Evolutionary conservation across 2,329 filamentous ascomycete species (phyloP), one percentile per base, ranked within the genome.

Genomic region (Nectriaceae sp.): DNA sequence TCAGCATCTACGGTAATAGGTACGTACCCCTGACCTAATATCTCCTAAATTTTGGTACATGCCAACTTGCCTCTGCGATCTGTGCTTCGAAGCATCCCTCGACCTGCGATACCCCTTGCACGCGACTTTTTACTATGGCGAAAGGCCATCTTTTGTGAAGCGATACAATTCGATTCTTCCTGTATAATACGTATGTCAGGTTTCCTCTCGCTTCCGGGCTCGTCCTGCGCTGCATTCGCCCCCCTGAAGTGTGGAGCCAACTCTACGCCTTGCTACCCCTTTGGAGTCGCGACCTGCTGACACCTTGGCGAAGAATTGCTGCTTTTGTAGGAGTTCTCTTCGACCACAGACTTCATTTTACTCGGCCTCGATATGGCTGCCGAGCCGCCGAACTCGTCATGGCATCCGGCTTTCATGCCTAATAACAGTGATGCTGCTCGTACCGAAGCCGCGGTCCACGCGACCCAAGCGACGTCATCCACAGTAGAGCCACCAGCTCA

Each of bases 391-490:
- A 65, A 62, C 51, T 60, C 70, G 44, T 66, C 69, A 60, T 73
- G 71, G 71, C 68, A 73, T 55, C 69, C 71, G 55, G 70, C 71
- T 42, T 57, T 69, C 49, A 70, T 73, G 64, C 72, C 74, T 24
- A 66, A 67, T 49, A 65, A 65, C 49, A 24, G 49, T 47, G 59
- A 59, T 46, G 44, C 54, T 51, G 36, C 48, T 47, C 52, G 54
- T 42, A 48, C 56, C 45, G 45, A 56, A 40, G 45, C 56, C 44
- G 33, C 53, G 38, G 40, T 49, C 41, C 47, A 53, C 36, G 42
- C 51, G 42, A 42, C 50, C 39, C 39, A 51, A 44, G 37, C 61
- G 52, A 64, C 61, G 49, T 56, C 57, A 57, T 53, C 59, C 44
- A 39, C 43, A 46, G 47, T 44, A 40, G 52, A 53, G 40, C 13